Evolutionary conservation across 352 stramenopile species (phyloP).

Genomic region (Phytophthora fragariaefolia): DNA sequence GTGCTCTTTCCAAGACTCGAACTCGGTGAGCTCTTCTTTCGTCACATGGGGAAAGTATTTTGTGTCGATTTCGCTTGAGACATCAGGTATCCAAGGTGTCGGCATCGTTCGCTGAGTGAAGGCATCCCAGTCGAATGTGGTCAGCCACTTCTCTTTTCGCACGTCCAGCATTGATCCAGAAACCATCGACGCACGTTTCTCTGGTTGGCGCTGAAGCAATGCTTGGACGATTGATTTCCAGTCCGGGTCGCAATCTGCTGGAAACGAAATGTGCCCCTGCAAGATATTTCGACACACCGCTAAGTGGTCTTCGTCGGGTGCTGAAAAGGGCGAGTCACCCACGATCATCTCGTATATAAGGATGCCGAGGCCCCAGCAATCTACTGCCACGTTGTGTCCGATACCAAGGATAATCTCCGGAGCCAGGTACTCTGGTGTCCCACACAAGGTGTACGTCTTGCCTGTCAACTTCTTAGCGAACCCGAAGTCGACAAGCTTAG

Average conservation of each 20-base stretch:
- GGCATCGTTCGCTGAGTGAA: conserved; percentile 38
- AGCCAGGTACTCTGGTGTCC: conserved; percentile 83
- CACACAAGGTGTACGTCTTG: conserved; percentile 81
- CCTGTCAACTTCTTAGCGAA: conserved; percentile 80
- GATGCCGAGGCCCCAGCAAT: conserved; percentile 97
- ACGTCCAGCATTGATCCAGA: conserved; percentile 35
- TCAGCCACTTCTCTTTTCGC: conserved; percentile 46
- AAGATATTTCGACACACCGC: conserved; percentile 95
- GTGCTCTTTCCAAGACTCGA: conserved; percentile 45
- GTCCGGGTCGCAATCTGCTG: conserved; percentile 43
- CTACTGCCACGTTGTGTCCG: conserved; percentile 85
- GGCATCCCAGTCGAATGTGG: conserved; percentile 52
- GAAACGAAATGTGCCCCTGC: conserved; percentile 92
- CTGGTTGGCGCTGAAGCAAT: conserved; percentile 53
- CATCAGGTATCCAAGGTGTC: conserved; percentile 54
- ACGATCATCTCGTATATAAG: conserved; percentile 97
- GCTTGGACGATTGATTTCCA: conserved; percentile 51
- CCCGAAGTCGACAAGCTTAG: conserved; percentile 79
- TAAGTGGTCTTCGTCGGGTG: conserved; percentile 92
- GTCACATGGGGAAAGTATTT: conserved; percentile 50
- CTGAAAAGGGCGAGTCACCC: conserved; percentile 94
- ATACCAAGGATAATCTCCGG: conserved; percentile 90
- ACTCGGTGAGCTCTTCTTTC: conserved; percentile 38
- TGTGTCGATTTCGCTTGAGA: conserved; percentile 45
- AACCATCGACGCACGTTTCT: conserved; percentile 49